These are phyloP conservation scores for Globisporangium radiosum DNA, from an alignment of 352 stramenopile genomes.

Conservation along the genomic window DNA sequence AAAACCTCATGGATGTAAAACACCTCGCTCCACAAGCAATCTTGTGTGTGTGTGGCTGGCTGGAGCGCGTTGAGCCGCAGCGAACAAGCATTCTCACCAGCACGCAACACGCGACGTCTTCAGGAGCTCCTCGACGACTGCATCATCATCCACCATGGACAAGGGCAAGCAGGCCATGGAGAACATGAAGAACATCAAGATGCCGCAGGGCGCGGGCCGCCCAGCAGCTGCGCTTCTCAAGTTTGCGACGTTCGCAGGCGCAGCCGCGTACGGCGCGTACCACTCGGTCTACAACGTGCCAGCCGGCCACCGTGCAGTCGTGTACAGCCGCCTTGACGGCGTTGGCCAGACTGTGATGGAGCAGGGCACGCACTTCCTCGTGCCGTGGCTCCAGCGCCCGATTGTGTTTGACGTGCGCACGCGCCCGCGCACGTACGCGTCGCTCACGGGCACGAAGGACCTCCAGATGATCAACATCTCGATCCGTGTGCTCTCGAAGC, in stretches of 20 bases:
- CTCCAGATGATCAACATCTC: constrained; percentile 99
- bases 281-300: constrained; percentile 86
- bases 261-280: constrained; percentile 72
- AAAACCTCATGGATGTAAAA: background rate
- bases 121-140: constrained; percentile 3
- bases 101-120: background rate
- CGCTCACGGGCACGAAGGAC: constrained; percentile 93
- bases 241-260: constrained; percentile 51
- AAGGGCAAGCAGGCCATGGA: constrained; percentile 84
- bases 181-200: constrained; percentile 89
- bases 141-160: constrained; percentile 40
- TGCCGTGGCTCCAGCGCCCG: constrained; percentile 97
- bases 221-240: constrained; percentile 54
- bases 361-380: constrained; percentile 95
- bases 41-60: constrained; percentile 19
- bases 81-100: constrained; percentile 16
- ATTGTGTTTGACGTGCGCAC: constrained; percentile 94
- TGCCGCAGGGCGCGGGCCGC: constrained; percentile 57
- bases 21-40: background rate
- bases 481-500: constrained; percentile 97
- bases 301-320: constrained; percentile 81
- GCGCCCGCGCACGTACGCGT: constrained; percentile 90
- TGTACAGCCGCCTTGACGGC: constrained; percentile 88
- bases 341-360: constrained; percentile 72
- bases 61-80: background rate